Base-by-base conservation (phyloP, 352 stramenopile genomes). In the Phytopythium kandeliae region DNA sequence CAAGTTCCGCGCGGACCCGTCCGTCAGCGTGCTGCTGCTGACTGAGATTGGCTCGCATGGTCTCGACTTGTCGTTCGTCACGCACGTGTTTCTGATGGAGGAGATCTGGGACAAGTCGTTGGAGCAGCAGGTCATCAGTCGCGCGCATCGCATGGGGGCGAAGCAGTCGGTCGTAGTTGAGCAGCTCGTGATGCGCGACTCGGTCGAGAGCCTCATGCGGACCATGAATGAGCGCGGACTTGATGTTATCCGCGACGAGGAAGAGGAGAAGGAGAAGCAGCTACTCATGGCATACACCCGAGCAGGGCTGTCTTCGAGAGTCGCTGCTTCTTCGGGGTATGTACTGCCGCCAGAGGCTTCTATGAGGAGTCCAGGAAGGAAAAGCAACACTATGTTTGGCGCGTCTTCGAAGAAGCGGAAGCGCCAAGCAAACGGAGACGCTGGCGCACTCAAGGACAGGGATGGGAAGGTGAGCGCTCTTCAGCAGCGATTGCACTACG, bases 1-100 rank as follows among this genome's bases (percentile, higher is more conserved):
- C 24, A 54, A 55, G 22, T 95, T 95, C 51, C 63, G 66, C 30
- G 60, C 74, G 19, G 63, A 91, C 57, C 66, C 76, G 16, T 67
- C 82, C 41, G 67, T 88, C 31, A 96, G 96, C 48, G 85, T 98
- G 17, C 78, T 99, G 40, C 67, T 99, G 12, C 67, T 99, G 22
- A 92, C 78, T 0, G 96, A 97, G 36, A 86, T 98, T 54, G 97
- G 96, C 1, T 96, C 83, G 19, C 86, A 97, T 49, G 97, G 97
- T 13, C 79, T 99, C 43, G 95, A 99, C 58, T 69, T 99, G 12
- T 98, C 88, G 37, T 99, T 99, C 71, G 92, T 98, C 21, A 99
- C 96, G 24, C 94, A 99, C 65, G 97, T 99, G n/a, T 98, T 98
- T 54, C 69, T 98, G 30, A 85, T 98, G 59, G 95, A 99, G 42